phyloP scores from a whole-genome alignment of 2,329 filamentous ascomycete species.

The Neofusicoccum parvum region DNA sequence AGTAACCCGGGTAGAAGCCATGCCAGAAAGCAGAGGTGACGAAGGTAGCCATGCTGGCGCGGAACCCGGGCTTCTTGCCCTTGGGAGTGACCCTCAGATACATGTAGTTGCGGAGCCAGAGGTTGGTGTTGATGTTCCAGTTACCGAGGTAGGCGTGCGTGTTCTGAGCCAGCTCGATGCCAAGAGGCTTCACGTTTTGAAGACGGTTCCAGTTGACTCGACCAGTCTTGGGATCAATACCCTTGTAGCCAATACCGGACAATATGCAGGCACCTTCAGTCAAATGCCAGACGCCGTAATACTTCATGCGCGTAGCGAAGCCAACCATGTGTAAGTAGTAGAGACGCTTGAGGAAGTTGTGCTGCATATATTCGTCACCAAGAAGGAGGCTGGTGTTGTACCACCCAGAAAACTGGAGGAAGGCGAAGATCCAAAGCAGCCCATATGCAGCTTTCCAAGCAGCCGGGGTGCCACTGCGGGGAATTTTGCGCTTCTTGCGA shows the following conservation, averaged over 20 bases:
- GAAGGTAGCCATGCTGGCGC: conserved; percentile 92
- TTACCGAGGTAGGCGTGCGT: conserved; percentile 85
- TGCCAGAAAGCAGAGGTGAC: conserved; percentile 96
- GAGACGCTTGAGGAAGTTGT: conserved; percentile 71
- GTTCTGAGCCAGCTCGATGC: conserved; percentile 89
- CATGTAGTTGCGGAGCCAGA: conserved; percentile 94
- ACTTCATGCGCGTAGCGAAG: conserved; percentile 82
- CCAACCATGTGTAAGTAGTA: conserved; percentile 83
- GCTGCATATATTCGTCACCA: conserved; percentile 65
- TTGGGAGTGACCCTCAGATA: conserved; percentile 93
- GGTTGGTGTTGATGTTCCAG: conserved; percentile 99
- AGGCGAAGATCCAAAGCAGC: conserved; percentile 76
- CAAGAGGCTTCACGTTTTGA: conserved; percentile 84
- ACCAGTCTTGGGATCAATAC: conserved; percentile 80
- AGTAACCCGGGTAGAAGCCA: conserved; percentile 96
- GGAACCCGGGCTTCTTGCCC: conserved; percentile 94
- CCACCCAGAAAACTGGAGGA: conserved; percentile 69
- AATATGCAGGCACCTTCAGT: conserved; percentile 95
- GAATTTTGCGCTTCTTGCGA: conserved; percentile 87
- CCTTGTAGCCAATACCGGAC: conserved; percentile 90
- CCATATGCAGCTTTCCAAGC: conserved; percentile 73
- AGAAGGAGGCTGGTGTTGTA: conserved; percentile 69
- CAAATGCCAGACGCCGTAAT: conserved; percentile 93
- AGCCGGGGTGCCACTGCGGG: conserved; percentile 84
- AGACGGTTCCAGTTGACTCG: conserved; percentile 88